A percentile compares a stretch with the other conserved stretches of the same genome.
phyloP scores from a whole-genome alignment of 2,329 filamentous ascomycete species.

The Aaosphaeria arxii region DNA sequence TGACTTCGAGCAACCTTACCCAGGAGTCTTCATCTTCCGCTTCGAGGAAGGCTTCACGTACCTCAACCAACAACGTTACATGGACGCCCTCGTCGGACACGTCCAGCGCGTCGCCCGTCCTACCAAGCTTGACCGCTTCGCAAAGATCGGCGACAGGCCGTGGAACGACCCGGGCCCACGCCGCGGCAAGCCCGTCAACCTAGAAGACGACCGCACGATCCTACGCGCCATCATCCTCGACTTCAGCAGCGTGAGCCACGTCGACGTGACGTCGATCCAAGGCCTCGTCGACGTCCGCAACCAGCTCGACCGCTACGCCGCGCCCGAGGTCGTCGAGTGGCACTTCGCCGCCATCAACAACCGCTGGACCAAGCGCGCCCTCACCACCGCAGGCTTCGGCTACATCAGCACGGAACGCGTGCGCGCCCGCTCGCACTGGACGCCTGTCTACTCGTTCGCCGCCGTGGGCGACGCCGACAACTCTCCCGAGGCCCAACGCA shows the following conservation, averaged over 20 bases:
- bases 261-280: constrained; percentile 90
- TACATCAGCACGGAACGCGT: constrained; percentile 55
- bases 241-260: constrained; percentile 89
- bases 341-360: constrained; percentile 94
- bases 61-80: constrained; percentile 84
- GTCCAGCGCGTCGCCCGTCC: constrained; percentile 65
- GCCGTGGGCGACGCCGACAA: constrained; percentile 64
- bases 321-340: constrained; percentile 85
- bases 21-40: constrained; percentile 92
- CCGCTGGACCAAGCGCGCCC: constrained; percentile 38
- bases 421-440: constrained; percentile 65
- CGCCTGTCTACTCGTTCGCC: constrained; percentile 91
- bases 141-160: constrained; percentile 66
- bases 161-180: constrained; percentile 91
- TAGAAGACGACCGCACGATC: constrained; percentile 57
- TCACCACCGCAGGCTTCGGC: constrained; percentile 64
- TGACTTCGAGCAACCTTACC: constrained; percentile 75
- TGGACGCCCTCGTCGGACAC: constrained; percentile 60
- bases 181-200: constrained; percentile 48
- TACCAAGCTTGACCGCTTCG: constrained; percentile 67
- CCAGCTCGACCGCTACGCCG: constrained; percentile 81
- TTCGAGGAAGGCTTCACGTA: constrained; percentile 97
- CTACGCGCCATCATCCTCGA: constrained; percentile 91
- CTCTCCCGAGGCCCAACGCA: background rate
- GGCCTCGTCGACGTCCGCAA: constrained; percentile 92